These are phyloP conservation scores for Chimonanthus salicifolius DNA, from an alignment of 164 flowering plant species.

Conservation along the genomic window DNA sequence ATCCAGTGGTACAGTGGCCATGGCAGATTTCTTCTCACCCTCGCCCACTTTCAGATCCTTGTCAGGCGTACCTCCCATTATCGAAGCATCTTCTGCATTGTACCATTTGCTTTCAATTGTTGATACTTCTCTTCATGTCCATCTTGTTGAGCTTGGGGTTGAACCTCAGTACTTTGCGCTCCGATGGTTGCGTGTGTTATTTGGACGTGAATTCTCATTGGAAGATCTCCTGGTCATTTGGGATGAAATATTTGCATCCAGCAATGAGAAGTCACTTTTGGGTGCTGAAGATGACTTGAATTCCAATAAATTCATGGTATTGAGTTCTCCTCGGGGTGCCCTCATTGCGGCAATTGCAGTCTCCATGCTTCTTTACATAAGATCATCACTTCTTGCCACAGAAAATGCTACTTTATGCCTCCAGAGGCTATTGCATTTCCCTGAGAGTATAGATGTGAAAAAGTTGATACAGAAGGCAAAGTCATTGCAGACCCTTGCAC, in stretches of 20 bases:
- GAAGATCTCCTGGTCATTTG: conserved; percentile 68
- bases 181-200: conserved; percentile 88
- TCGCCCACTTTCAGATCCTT: conserved; percentile 44
- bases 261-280: conserved; percentile 32
- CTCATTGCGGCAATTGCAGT: conserved; percentile 79
- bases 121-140: conserved; percentile 77
- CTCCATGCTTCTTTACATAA: conserved; percentile 74
- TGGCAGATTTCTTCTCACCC: conserved; percentile 75
- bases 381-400: conserved; percentile 87
- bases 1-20: conserved; percentile 58
- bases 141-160: conserved; percentile 85
- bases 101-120: conserved; percentile 78
- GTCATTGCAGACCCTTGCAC: conserved; percentile 62
- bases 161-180: conserved; percentile 98
- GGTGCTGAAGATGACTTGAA: conserved; percentile 25
- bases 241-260: conserved; percentile 86
- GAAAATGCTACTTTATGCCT: conserved; percentile 87
- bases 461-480: conserved; percentile 74
- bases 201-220: conserved; percentile 86
- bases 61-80: conserved; percentile 65
- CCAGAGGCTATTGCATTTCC: conserved; percentile 80
- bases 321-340: conserved; percentile 66
- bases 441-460: conserved; percentile 45
- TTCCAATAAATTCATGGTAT: conserved; percentile 26
- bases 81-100: conserved; percentile 85